Evolutionary conservation across 306 rosid species (phyloP), one percentile per base, ranked within the genome.

Genomic region (Betula pendula): DNA sequence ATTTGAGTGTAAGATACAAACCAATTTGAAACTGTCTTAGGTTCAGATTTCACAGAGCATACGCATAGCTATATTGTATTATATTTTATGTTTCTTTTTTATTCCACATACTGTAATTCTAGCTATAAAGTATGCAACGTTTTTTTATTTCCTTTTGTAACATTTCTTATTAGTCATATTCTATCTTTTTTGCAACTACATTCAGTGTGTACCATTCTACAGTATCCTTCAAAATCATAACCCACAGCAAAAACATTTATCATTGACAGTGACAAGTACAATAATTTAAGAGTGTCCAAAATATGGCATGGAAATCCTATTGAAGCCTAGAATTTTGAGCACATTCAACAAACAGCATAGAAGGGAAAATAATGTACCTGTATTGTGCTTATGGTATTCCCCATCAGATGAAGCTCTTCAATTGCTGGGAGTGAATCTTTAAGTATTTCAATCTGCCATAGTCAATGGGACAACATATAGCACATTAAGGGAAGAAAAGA

Each of bases 371-470:
- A 83, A 71, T 55, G 43, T 83, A 92, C 98, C 91, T 74, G 66
- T 75, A 92, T 81, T 77, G 77, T 76, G 84, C 97, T 90, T 74
- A 92, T 89, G 53, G 79, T 80, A 84, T 92, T 95, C 62, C 92
- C 92, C 93, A 92, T 83, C 35, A 92, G 89, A 86, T 95, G 97
- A 70, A 92, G 92, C 83, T 95, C 99, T 86, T 92, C 97, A 45
- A 95, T 80, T 75, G 85, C 73, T 79, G 93, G 83, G 72, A 95
- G 83, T 25, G 93, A 84, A 31, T 72, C 82, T 70, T 88, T 81
- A 77, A 92, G 90, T 72, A 82, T 74, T 74, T 92, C 96, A 80
- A 95, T 93, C 97, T 95, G 86, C 76, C 85, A 84, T 70, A 72
- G 73, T 16, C 77, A 81, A 74, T 42, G 77, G 77, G 51, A 78